These are phyloP conservation scores for Heracleum sosnowskyi DNA, from an alignment of 129 eudicot genomes.

Conservation along the genomic window DNA sequence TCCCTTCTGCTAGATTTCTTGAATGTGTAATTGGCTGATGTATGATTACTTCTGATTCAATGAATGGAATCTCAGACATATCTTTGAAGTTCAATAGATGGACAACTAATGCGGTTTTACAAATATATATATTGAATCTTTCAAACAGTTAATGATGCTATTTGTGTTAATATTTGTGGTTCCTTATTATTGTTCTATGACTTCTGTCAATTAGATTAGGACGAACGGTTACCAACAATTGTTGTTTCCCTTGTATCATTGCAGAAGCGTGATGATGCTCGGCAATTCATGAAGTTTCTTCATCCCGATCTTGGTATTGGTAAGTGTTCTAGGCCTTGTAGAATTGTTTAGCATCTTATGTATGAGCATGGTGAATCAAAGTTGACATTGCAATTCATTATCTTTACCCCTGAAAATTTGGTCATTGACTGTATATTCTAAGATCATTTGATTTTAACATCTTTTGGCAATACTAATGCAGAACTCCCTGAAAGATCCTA, in stretches of 20 bases:
- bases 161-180: neutral
- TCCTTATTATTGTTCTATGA: neutral
- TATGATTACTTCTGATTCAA: neutral
- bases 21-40: neutral
- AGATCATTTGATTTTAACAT: slow-evolving; percentile 6
- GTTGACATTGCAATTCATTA: neutral
- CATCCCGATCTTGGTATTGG: slow-evolving; percentile 97
- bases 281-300: slow-evolving; percentile 88
- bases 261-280: slow-evolving; percentile 97
- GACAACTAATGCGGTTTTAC: neutral
- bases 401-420: neutral
- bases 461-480: slow-evolving; percentile 21
- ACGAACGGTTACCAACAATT: slow-evolving; percentile 6
- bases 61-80: neutral
- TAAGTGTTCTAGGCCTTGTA: slow-evolving; percentile 19
- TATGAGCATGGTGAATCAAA: neutral
- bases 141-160: neutral
- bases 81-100: neutral
- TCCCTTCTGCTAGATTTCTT: neutral
- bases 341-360: slow-evolving; percentile 1
- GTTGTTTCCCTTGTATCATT: slow-evolving; percentile 12
- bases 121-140: neutral
- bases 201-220: slow-evolving; percentile 14
- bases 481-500: slow-evolving; percentile 98
- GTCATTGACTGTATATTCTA: neutral